Percentiles rank a stretch among this genome's conserved stretches.
Conservation (phyloP, 2,329 filamentous ascomycete genomes). For the Trichophyton schoenleinii region DNA sequence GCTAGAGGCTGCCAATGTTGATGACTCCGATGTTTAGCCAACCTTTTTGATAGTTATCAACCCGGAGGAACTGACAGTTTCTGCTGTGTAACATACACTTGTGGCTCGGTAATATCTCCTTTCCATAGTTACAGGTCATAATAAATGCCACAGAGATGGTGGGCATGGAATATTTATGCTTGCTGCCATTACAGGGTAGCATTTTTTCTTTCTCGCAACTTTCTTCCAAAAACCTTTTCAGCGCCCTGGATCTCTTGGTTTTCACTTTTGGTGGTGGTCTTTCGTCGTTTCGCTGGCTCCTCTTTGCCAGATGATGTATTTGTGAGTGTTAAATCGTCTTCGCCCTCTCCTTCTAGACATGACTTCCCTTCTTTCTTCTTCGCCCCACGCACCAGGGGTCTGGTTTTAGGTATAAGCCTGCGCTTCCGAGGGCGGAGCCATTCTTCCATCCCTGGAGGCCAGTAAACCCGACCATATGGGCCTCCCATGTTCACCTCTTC, state of each 20-base stretch:
- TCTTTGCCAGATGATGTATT: neutral
- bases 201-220: neutral
- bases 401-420: neutral
- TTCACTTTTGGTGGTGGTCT: neutral
- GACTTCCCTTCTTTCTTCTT: neutral
- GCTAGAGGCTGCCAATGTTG: too few relatives aligned
- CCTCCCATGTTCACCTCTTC: constrained; percentile 81
- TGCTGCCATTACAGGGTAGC: neutral
- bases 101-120: too few relatives aligned
- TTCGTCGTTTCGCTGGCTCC: neutral
- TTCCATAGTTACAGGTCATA: too few relatives aligned
- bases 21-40: too few relatives aligned
- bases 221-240: neutral
- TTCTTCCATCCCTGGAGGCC: constrained; percentile 80
- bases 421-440: constrained; percentile 70
- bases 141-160: too few relatives aligned
- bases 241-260: neutral
- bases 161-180: too few relatives aligned
- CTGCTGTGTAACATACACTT: too few relatives aligned
- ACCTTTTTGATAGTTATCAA: too few relatives aligned
- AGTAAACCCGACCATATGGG: constrained; percentile 68
- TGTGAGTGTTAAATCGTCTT: neutral
- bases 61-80: too few relatives aligned
- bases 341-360: neutral
- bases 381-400: neutral